Base-by-base conservation (phyloP, 805 yeast species). In the Zygotorulaspora sp. region DNA sequence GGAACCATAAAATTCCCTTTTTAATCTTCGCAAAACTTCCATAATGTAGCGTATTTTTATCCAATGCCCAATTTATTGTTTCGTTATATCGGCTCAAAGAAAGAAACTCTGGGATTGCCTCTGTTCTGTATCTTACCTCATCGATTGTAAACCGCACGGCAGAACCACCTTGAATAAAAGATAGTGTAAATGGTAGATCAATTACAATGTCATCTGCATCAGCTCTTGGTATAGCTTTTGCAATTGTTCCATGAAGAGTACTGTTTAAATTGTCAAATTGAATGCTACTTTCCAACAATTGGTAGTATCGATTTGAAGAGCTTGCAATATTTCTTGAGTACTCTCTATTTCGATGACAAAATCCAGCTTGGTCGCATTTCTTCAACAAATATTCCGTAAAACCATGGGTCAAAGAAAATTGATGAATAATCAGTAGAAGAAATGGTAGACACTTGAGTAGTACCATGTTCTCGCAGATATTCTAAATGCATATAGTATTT, bases 281-380 rank as follows among this genome's bases (percentile, higher is more conserved):
- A 13, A 76, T 40, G 1, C 67, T 49, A 3, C 54, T 41, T 6
- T 58, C 49, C 40, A 72, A 75, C 25, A 74, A 46, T 2, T 67
- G 55, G 47, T 75, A 74, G 20, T 69, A 65, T 1, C 68, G 56
- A 14, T 58, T 58, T 29, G 59, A 63, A 1, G 54, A 45, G 12
- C 47, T 48, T 5, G 45, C 39, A 5, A 74, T 66, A 31, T 67
- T 56, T 2, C 54, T 43, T 1, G 86, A 84, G 55, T 74, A 86
- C 40, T 75, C 77, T 38, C 90, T 67, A 53, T 89, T 85, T 59
- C 97, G 72, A 34, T 71, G 62, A 56, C 97, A 89, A 56, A 89
- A 88, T 5, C 96, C 95, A 12, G 87, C 74, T 52, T 83, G 80
- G 5, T 69, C 76, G 60, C 97, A 89, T 10, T 70, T 75, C 55